Percentiles rank a stretch among this genome's conserved stretches.
These are phyloP conservation scores for Colletotrichum sp. DNA, from an alignment of 2,329 filamentous ascomycete species.

Conservation along the genomic window DNA sequence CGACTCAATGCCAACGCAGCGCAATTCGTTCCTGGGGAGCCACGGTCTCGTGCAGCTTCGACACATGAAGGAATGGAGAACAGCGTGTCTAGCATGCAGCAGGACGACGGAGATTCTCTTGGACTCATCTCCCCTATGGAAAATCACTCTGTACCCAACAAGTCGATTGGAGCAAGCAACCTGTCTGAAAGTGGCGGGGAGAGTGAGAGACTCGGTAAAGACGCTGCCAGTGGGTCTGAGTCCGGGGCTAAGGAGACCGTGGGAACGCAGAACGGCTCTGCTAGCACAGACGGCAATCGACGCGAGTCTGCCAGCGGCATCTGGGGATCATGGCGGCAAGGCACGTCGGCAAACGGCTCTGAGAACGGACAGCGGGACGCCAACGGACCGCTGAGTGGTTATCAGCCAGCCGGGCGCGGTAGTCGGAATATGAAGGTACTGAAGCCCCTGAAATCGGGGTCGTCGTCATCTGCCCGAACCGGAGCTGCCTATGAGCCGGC, in stretches of 20 bases:
- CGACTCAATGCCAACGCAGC: conserved; percentile 61
- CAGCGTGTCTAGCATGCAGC: conserved; percentile 28
- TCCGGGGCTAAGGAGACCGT: conserved; percentile 4
- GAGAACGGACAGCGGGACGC: conserved; percentile 61
- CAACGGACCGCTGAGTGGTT: conserved; percentile 62
- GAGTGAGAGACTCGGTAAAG: conserved; percentile 40
- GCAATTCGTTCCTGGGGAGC: conserved; percentile 45
- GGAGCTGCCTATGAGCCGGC: conserved; percentile 59
- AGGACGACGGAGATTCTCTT: conserved; percentile 29
- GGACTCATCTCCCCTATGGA: conserved; percentile 40
- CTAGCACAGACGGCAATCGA: conserved; percentile 27
- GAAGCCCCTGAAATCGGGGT: conserved; percentile 72
- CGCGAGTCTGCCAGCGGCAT: conserved; percentile 61
- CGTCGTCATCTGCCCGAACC: conserved; percentile 52
- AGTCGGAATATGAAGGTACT: conserved; percentile 87
- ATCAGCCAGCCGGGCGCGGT: conserved; percentile 69
- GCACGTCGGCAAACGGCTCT: conserved; percentile 48
- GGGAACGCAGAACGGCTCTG: neutral
- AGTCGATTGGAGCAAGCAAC: conserved; percentile 37
- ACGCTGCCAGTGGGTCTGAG: conserved; percentile 6
- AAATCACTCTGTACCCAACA: conserved; percentile 36
- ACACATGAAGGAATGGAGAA: conserved; percentile 18
- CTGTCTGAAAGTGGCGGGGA: conserved; percentile 51
- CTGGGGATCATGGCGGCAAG: conserved; percentile 75
- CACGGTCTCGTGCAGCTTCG: conserved; percentile 28